phyloP scores from a whole-genome alignment of 148 eudicot species.

The Fagopyrum homotropicum region DNA sequence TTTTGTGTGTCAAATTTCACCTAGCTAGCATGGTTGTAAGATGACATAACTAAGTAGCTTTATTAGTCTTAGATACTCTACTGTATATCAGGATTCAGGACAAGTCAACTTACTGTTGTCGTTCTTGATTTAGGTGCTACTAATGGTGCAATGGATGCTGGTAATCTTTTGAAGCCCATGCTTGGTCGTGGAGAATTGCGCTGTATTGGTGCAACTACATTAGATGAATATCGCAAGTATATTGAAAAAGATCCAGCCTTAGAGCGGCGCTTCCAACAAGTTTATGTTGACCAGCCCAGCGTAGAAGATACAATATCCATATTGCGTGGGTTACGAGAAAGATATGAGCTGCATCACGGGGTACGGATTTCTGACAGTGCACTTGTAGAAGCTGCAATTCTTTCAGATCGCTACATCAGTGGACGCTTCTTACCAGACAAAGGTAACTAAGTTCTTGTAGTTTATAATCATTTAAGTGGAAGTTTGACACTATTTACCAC shows the following conservation, averaged over 20 bases:
- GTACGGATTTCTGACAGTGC: slow-evolving; percentile 95
- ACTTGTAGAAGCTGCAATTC: slow-evolving; percentile 90
- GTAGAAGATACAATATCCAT: slow-evolving; percentile 93
- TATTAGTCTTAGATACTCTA: background rate
- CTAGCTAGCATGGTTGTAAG: background rate
- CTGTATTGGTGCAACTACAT: slow-evolving; percentile 96
- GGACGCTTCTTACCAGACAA: slow-evolving; percentile 95
- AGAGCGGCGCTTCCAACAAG: slow-evolving; percentile 97
- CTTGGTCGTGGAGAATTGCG: slow-evolving; percentile 97
- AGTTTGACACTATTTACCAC: background rate
- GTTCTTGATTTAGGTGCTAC: slow-evolving; percentile 63
- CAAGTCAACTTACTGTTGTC: background rate
- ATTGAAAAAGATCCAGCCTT: slow-evolving; percentile 96
- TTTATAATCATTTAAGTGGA: background rate
- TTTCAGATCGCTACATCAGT: slow-evolving; percentile 94
- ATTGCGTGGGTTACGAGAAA: slow-evolving; percentile 91
- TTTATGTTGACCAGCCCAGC: slow-evolving; percentile 90
- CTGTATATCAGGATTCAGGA: background rate
- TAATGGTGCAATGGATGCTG: slow-evolving; percentile 99
- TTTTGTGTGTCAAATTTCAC: background rate
- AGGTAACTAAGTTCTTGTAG: slow-evolving; percentile 39
- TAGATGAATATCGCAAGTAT: slow-evolving; percentile 95
- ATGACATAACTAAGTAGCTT: background rate
- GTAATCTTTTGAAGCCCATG: slow-evolving; percentile 97
- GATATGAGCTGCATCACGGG: slow-evolving; percentile 97